A percentile compares a stretch with the other conserved stretches of the same genome.
phyloP scores from a whole-genome alignment of 2,329 filamentous ascomycete species.

The Colletotrichum chlorophyti region DNA sequence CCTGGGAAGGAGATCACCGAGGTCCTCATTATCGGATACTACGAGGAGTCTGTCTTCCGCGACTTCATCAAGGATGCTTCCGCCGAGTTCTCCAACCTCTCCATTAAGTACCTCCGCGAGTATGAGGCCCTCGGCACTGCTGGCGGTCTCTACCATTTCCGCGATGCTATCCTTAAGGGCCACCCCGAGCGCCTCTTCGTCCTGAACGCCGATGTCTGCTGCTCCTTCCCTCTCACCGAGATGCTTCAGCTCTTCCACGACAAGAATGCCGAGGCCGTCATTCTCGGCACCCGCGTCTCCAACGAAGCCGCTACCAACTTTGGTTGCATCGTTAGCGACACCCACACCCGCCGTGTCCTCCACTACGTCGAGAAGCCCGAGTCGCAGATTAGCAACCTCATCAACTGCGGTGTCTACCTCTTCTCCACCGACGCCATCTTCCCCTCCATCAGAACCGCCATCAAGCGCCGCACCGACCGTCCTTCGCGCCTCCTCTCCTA shows the following conservation, averaged over 20 bases:
- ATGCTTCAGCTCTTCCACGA: conserved; percentile 96
- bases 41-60: conserved; percentile 95
- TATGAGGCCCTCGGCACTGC: conserved; percentile 96
- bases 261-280: conserved; percentile 95
- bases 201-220: conserved; percentile 97
- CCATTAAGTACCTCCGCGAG: conserved; percentile 95
- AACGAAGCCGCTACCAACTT: conserved; percentile 96
- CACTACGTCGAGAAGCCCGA: conserved; percentile 99
- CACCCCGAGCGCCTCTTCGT: conserved; percentile 95
- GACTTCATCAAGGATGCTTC: conserved; percentile 96
- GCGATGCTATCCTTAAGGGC: conserved; percentile 97
- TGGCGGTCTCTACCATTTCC: conserved; percentile 97
- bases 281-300: conserved; percentile 88
- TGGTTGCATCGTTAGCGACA: conserved; percentile 95
- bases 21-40: conserved; percentile 98
- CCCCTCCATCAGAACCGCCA: conserved; percentile 90
- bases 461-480: conserved; percentile 92
- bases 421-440: conserved; percentile 97
- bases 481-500: conserved; percentile 87
- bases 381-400: conserved; percentile 95
- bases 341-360: conserved; percentile 91
- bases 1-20: conserved; percentile 83
- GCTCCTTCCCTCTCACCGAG: conserved; percentile 93
- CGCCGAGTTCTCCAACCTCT: conserved; percentile 84
- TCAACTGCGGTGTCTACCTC: conserved; percentile 99